Base-by-base conservation (phyloP, 495 filamentous ascomycete genomes). In the Xylaria scruposa region DNA sequence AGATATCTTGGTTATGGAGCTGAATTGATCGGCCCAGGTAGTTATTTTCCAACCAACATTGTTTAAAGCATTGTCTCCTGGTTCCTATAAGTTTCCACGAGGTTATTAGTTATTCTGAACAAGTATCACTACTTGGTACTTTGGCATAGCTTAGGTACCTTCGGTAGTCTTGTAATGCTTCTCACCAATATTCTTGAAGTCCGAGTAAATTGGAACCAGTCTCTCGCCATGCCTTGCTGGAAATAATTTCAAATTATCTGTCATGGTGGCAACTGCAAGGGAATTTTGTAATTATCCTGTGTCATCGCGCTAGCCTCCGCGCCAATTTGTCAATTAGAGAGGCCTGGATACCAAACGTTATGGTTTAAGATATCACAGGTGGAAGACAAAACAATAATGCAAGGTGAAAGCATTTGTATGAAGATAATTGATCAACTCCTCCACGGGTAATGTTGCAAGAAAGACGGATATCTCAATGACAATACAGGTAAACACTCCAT, bases 381-480 rank as follows among this genome's bases (percentile, higher is more conserved):
- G 33, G 31, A 61, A 59, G 9, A 46, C 31, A 42, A 4, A 17
- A 42, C 9, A 19, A 38, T 38, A 8, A 38, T 8, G 33, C 15
- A 56, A 26, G 8, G 5, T 31, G 15, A 9, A 15, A 56, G 15
- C 3, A 31, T 13, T 13, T 12, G 13, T 31, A 26, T 31, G 53
- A 13, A 56, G 3, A 5, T 17, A 56, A 31, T 31, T 56, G 13
- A 59, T 59, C 13, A 46, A 47, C n/a, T 33, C 36, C 53, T 4
- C 7, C 4, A 68, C 47, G 4, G 6, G 9, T 13, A 19, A 59
- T 33, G 19, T 44, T 21, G 15, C 49, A 15, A 56, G 0, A 21
- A 26, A 70, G 46, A 65, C 17, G 66, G 69, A 75, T 72, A 67
- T 26, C 46, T n/a, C 10, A n/a, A 54, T 42, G 21, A 51, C 42